Evolutionary conservation across 1,139 yeast genomes (phyloP), one percentile per base, ranked within the genome.

Genomic region (Hyphopichia fennica): DNA sequence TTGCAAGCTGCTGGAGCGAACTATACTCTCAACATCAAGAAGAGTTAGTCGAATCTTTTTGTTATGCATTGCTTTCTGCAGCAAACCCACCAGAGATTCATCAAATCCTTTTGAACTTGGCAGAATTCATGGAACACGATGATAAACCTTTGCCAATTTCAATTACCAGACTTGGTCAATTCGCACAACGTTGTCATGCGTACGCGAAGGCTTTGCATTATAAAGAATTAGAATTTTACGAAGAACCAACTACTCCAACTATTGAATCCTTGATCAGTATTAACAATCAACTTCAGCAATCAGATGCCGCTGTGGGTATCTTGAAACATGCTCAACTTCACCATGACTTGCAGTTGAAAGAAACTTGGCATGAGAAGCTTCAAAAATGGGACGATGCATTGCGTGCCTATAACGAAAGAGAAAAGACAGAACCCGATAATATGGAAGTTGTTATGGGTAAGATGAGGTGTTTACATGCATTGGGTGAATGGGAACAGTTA

Each of bases 331-430:
- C 99, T 1, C 98, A 95, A 59, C 82, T 87, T 48, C 95, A 90
- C 50, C 96, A 91, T 58, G 93, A 89, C 51, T 71, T 93, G 39
- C 97, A 91, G 62, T 74, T 95, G 48, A 93, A 91, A 56, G 99
- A 93, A 63, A 88, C 97, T 0, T 95, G 99, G 99, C 93, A 88
- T 56, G 99, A 93, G 61, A 93, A 91, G 61, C 70, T 95, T 36
- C 97, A 91, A 57, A 77, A 98, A 49, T 95, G 99, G 99, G 98
- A 93, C 51, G 99, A 95, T 65, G 99, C 99, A 0, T 70, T 93
- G 49, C 78, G 81, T 41, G 97, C 97, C 0, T 95, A 95, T 58
- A 85, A 84, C 50, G 87, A 83, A 52, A 72, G 93, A 58, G 86
- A 80, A 47, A 74, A 72, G 47, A 64, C 60, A 15, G 84, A 79